Percentiles rank a stretch among this genome's conserved stretches.
Conservation (phyloP, 306 rosid genomes). For the Hippophae gyantsensis region DNA sequence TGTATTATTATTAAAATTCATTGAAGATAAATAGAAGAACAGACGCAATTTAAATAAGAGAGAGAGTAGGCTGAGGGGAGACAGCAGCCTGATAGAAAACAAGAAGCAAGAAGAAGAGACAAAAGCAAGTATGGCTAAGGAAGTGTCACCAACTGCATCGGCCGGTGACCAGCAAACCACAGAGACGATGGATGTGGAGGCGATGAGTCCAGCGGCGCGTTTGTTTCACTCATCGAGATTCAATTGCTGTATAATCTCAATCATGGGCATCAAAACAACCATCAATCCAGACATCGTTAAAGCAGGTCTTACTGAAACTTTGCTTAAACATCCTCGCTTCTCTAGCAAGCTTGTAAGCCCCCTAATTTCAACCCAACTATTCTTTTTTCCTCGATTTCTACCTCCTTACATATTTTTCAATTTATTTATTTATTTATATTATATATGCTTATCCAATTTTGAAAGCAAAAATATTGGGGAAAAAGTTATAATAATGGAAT, state of each 20-base stretch:
- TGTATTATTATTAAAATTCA: no score
- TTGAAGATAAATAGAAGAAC: no score
- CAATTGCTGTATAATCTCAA: slow-evolving; percentile 34
- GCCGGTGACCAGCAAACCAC: no score
- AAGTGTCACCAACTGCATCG: background rate
- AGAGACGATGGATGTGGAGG: background rate
- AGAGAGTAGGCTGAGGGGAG: no score
- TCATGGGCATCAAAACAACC: slow-evolving; percentile 35
- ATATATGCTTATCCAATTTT: no score
- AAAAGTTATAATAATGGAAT: no score
- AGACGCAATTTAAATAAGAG: no score
- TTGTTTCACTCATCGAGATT: slow-evolving; percentile 37
- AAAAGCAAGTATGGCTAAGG: background rate
- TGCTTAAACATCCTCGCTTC: slow-evolving; percentile 54
- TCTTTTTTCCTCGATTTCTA: background rate
- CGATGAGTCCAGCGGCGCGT: slow-evolving; percentile 41
- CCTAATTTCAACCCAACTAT: background rate
- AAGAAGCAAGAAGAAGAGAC: no score
- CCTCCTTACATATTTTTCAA: background rate
- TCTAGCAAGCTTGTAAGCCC: slow-evolving; percentile 37
- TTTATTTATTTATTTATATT: no score
- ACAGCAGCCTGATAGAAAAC: no score
- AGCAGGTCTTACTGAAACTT: slow-evolving; percentile 29
- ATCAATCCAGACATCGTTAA: slow-evolving; percentile 28
- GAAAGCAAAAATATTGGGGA: no score